Conservation (phyloP, 768 basidiomycete genomes). For the Leucocoprinus birnbaumii region DNA sequence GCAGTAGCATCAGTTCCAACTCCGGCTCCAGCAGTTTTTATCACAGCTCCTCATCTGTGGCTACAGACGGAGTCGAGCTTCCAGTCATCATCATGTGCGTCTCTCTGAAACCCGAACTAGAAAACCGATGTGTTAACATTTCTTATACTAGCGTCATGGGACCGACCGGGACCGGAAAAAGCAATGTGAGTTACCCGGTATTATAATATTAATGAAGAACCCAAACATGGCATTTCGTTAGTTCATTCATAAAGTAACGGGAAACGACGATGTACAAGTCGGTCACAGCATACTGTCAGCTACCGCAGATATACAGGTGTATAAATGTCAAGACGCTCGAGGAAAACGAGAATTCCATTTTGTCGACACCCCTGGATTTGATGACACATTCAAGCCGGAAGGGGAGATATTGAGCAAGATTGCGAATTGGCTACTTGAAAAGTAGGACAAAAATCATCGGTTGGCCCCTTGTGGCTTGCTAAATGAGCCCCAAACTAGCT, state of each 20-base stretch:
- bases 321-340: background rate
- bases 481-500: constrained; percentile 5
- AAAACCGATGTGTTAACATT: background rate
- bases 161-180: constrained; percentile 20
- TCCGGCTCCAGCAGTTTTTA: no score
- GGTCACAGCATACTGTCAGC: background rate
- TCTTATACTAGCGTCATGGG: constrained; percentile 18
- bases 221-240: background rate
- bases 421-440: constrained; percentile 17
- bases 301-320: background rate
- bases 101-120: no score
- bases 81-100: background rate
- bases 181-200: constrained; percentile 3
- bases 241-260: constrained; percentile 6
- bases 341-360: constrained; percentile 12
- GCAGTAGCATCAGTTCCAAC: no score
- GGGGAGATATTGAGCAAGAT: constrained; percentile 17
- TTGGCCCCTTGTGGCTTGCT: background rate
- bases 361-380: constrained; percentile 21
- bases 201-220: no score
- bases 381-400: constrained; percentile 17
- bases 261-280: background rate
- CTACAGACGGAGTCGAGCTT: no score
- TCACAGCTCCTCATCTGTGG: no score
- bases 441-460: background rate